These are phyloP conservation scores for Talaromyces sp. DNA, from an alignment of 2,329 filamentous ascomycete species.

Conservation along the genomic window DNA sequence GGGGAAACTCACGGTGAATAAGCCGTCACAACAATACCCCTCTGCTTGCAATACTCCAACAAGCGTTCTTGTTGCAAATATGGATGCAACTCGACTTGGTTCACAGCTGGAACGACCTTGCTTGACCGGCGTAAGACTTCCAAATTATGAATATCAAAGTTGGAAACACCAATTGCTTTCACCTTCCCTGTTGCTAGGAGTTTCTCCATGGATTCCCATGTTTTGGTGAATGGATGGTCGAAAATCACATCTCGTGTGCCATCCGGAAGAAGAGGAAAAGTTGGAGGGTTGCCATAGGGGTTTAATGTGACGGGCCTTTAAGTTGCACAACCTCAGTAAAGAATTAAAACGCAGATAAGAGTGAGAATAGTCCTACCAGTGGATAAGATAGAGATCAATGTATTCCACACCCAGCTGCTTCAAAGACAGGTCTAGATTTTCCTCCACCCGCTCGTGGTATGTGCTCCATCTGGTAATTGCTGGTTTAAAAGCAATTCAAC, in stretches of 20 bases:
- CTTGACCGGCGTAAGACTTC: conserved; percentile 49
- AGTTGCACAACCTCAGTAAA: neutral
- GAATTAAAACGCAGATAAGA: neutral
- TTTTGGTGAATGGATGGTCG: conserved; percentile 64
- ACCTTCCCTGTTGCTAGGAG: conserved; percentile 50
- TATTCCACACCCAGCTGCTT: conserved; percentile 71
- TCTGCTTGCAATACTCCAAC: conserved; percentile 49
- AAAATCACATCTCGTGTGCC: conserved; percentile 67
- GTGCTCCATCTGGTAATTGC: conserved; percentile 57
- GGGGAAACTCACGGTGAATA: conserved; percentile 43
- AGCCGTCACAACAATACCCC: conserved; percentile 56
- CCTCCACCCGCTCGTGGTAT: conserved; percentile 64
- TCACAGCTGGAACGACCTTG: conserved; percentile 55
- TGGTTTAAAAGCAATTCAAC: neutral
- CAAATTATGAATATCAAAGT: conserved; percentile 50
- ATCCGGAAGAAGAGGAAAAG: conserved; percentile 61
- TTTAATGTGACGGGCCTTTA: conserved; percentile 59
- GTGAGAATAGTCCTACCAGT: conserved; percentile 49
- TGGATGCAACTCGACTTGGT: conserved; percentile 65
- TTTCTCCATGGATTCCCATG: conserved; percentile 66
- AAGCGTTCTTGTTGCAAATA: conserved; percentile 58
- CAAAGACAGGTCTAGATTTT: conserved; percentile 66
- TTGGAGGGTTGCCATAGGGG: conserved; percentile 33
- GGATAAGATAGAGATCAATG: conserved; percentile 74
- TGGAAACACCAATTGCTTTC: conserved; percentile 54